These are phyloP conservation scores for Mimosa pudica DNA, from an alignment of 306 rosid genomes.

Conservation along the genomic window DNA sequence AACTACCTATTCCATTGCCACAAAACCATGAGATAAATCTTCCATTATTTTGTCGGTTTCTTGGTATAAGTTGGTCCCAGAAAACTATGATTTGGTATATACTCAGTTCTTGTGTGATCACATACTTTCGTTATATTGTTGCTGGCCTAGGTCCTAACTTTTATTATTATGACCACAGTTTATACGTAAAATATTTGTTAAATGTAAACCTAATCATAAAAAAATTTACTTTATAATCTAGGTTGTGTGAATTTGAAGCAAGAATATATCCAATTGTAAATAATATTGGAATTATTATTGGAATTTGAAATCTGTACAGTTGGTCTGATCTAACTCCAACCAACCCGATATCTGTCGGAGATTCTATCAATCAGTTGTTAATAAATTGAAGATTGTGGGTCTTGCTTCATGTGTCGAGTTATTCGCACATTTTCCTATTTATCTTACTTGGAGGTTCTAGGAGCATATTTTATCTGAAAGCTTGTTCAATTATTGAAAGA, in stretches of 20 bases:
- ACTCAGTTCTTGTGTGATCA: conserved; percentile 45
- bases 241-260: conserved; percentile 41
- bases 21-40: conserved; percentile 40
- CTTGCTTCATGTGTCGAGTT: not conserved
- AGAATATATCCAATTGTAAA: conserved; percentile 17
- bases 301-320: conserved; percentile 20
- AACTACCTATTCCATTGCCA: conserved; percentile 24
- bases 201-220: conserved; percentile 39
- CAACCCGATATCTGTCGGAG: conserved; percentile 21
- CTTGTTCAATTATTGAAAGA: not conserved
- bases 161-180: not conserved
- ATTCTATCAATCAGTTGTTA: not conserved
- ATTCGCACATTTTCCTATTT: not conserved
- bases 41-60: conserved; percentile 52
- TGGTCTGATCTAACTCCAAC: conserved; percentile 13
- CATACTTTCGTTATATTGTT: conserved; percentile 41
- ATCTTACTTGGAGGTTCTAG: not conserved
- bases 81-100: conserved; percentile 41
- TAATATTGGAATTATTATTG: not conserved
- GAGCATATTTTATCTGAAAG: not conserved
- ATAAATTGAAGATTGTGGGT: conserved; percentile 4
- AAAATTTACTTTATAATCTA: not conserved
- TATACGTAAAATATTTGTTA: not conserved
- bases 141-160: conserved; percentile 34
- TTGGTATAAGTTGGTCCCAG: conserved; percentile 44